Evolutionary conservation across 768 basidiomycete genomes (phyloP).

Genomic region (Psilocybe cubensis): DNA sequence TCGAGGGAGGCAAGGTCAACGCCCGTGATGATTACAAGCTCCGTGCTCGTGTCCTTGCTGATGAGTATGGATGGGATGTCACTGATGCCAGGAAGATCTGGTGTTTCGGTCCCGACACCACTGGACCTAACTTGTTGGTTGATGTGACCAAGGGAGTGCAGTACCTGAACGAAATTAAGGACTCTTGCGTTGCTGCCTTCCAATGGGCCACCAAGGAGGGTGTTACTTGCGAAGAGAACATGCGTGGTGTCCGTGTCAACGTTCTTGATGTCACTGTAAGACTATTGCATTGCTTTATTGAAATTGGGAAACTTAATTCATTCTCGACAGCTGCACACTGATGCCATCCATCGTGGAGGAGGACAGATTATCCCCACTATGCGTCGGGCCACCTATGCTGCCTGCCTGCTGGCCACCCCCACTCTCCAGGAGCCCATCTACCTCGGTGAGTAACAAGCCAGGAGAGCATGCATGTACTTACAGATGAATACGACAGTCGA

Average conservation of each 20-base stretch:
- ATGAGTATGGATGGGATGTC: constrained; percentile 98
- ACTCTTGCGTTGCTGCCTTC: constrained; percentile 98
- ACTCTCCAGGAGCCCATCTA: constrained; percentile 96
- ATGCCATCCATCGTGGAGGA: constrained; percentile 99
- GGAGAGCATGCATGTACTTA: constrained; percentile 1
- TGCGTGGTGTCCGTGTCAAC: constrained; percentile 98
- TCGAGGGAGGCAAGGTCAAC: constrained; percentile 84
- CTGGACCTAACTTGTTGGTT: constrained; percentile 94
- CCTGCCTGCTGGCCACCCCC: constrained; percentile 89
- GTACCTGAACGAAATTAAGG: constrained; percentile 99
- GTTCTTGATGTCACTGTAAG: constrained; percentile 92
- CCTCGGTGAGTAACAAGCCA: constrained; percentile 70
- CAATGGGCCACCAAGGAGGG: constrained; percentile 99
- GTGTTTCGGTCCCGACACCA: constrained; percentile 99
- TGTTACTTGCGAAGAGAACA: constrained; percentile 95
- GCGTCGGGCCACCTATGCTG: constrained; percentile 95
- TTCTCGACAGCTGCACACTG: constrained; percentile 79
- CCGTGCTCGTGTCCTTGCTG: constrained; percentile 94
- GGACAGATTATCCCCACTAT: constrained; percentile 98
- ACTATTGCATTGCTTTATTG: constrained; percentile 12
- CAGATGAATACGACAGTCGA: constrained; percentile 60
- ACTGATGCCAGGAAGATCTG: constrained; percentile 99
- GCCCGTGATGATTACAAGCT: constrained; percentile 97
- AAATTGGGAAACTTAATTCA: background rate
- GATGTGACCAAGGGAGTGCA: constrained; percentile 99